Percentiles rank a stretch among this genome's conserved stretches.
Conservation (phyloP, 1,139 yeast genomes). For the Geotrichum reessii region DNA sequence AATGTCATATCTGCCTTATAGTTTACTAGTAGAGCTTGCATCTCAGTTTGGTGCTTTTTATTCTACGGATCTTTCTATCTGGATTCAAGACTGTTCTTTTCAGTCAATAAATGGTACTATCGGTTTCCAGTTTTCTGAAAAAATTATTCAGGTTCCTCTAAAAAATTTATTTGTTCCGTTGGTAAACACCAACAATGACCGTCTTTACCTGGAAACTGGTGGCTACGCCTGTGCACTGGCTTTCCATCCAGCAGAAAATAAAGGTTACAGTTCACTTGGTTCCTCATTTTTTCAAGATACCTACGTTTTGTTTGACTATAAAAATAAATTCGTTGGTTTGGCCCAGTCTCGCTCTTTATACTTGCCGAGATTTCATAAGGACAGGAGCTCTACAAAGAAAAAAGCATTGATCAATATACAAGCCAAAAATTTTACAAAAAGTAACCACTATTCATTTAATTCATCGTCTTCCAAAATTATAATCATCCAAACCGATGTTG, state of each 20-base stretch:
- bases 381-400: neutral
- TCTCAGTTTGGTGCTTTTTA: slow-evolving; percentile 70
- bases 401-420: neutral
- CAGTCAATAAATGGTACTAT: slow-evolving; percentile 50
- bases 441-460: neutral
- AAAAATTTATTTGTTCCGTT: slow-evolving; percentile 46
- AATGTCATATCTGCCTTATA: slow-evolving; percentile 55
- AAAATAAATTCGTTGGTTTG: slow-evolving; percentile 52
- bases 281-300: slow-evolving; percentile 51
- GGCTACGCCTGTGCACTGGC: slow-evolving; percentile 55
- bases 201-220: slow-evolving; percentile 46
- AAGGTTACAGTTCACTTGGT: slow-evolving; percentile 59
- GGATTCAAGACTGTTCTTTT: slow-evolving; percentile 64
- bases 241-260: slow-evolving; percentile 46
- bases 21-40: slow-evolving; percentile 58
- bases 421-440: neutral
- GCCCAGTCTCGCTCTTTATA: slow-evolving; percentile 40
- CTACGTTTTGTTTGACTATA: slow-evolving; percentile 65
- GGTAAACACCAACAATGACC: slow-evolving; percentile 27
- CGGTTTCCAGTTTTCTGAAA: slow-evolving; percentile 50
- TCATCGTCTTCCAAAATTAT: neutral
- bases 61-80: slow-evolving; percentile 44
- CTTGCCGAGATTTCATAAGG: neutral
- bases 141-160: slow-evolving; percentile 51
- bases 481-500: slow-evolving; percentile 5